These are phyloP conservation scores for Cladosporium phlei DNA, from an alignment of 2,329 filamentous ascomycete genomes.

Conservation along the genomic window DNA sequence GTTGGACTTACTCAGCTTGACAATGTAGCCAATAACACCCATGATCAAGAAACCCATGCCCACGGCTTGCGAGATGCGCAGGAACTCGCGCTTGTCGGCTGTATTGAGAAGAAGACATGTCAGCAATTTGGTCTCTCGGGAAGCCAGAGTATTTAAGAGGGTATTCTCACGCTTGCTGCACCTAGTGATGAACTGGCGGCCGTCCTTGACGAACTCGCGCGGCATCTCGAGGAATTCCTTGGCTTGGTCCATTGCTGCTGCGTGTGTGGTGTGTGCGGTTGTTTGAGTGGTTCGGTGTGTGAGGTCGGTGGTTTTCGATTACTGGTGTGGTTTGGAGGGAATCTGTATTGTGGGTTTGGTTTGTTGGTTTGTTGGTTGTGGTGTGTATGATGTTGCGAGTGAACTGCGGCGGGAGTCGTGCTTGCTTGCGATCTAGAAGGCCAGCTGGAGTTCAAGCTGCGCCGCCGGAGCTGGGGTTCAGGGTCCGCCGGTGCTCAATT, in stretches of 20 bases:
- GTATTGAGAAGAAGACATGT: conserved; percentile 1
- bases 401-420: background rate
- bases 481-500: too few relatives aligned
- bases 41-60: conserved; percentile 67
- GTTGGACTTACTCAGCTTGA: conserved; percentile 59
- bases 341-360: background rate
- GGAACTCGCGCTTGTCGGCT: conserved; percentile 56
- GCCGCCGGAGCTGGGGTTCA: conserved; percentile 9
- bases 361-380: background rate
- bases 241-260: conserved; percentile 51
- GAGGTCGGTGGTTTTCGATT: too few relatives aligned
- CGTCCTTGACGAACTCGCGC: conserved; percentile 57
- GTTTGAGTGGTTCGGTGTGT: too few relatives aligned
- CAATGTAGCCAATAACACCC: conserved; percentile 65
- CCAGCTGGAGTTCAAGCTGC: conserved; percentile 1
- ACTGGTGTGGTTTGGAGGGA: background rate
- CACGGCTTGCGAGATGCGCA: conserved; percentile 60
- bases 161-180: conserved; percentile 43
- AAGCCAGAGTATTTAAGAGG: too few relatives aligned
- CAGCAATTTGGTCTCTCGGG: too few relatives aligned
- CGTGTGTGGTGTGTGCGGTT: background rate
- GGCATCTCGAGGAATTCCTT: conserved; percentile 67
- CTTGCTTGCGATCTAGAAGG: conserved; percentile 2
- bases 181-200: conserved; percentile 46
- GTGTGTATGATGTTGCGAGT: background rate